Conservation (phyloP, 345 rosid species). For the Moricandia arvensis region DNA sequence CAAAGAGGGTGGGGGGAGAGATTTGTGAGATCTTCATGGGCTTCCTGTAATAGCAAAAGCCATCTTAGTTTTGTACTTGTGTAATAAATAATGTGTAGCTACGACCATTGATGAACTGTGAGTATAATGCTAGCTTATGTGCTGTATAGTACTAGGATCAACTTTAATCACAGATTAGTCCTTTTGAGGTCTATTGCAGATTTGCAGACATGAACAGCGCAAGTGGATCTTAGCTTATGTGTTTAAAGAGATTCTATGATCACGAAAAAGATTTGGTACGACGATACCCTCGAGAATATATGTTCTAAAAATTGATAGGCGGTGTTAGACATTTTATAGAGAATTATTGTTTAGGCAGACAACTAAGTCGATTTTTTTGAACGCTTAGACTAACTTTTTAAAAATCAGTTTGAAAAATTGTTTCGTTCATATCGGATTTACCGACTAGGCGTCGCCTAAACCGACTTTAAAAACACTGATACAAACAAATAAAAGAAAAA, state of each 20-base stretch:
- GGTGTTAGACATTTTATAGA: no score
- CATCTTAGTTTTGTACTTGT: slow-evolving; percentile 19
- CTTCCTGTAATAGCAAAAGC: slow-evolving; percentile 31
- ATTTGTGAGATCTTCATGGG: slow-evolving; percentile 32
- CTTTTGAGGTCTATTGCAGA: slow-evolving; percentile 22
- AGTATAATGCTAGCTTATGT: slow-evolving; percentile 31
- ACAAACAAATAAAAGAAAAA: background rate
- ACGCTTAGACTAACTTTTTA: no score
- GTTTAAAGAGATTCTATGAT: slow-evolving; percentile 28
- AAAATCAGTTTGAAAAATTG: no score
- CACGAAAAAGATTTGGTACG: slow-evolving; percentile 14
- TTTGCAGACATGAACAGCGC: slow-evolving; percentile 18
- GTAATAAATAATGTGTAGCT: slow-evolving; percentile 23
- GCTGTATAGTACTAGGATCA: slow-evolving; percentile 34
- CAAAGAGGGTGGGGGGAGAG: slow-evolving; percentile 30
- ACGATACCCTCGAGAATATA: slow-evolving; percentile 27
- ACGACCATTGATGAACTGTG: slow-evolving; percentile 32
- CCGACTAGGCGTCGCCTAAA: no score
- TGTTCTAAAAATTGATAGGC: no score
- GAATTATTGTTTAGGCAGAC: no score
- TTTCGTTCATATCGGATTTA: no score
- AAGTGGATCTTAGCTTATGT: slow-evolving; percentile 33
- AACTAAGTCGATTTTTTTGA: no score
- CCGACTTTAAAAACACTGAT: no score
- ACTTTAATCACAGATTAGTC: slow-evolving; percentile 25